Evolutionary conservation across 805 yeast species (phyloP).

Genomic region (Kluyveromyces aestuarii): DNA sequence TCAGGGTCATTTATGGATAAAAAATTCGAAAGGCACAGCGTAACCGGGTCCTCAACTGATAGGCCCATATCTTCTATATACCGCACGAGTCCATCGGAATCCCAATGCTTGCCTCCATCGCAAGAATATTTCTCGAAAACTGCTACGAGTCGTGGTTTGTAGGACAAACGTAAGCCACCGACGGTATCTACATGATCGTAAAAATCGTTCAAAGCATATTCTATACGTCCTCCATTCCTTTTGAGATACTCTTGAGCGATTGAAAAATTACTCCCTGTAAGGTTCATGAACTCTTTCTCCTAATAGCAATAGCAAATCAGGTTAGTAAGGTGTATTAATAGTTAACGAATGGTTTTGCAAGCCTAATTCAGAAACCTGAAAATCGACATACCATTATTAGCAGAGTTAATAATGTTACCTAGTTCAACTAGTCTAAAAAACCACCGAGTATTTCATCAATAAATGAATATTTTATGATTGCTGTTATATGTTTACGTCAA

Average conservation of each 20-base stretch:
- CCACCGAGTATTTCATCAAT: not conserved
- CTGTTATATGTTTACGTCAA: not conserved
- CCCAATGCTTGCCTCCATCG: conserved; percentile 37
- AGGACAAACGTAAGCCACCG: conserved; percentile 13
- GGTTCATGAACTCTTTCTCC: conserved; percentile 14
- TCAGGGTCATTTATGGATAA: conserved; percentile 33
- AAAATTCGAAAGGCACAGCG: conserved; percentile 62
- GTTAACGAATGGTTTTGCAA: too few species aligned
- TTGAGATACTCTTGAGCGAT: conserved; percentile 17
- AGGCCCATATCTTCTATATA: conserved; percentile 60
- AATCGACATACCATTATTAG: not conserved
- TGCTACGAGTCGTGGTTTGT: conserved; percentile 12
- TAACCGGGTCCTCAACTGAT: conserved; percentile 65
- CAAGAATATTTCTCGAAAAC: conserved; percentile 16
- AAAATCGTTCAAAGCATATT: conserved; percentile 26
- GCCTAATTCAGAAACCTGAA: too few species aligned
- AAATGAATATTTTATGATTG: too few species aligned
- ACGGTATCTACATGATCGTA: conserved; percentile 18
- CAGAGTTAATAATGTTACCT: not conserved
- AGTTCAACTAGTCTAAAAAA: not conserved
- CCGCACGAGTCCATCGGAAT: conserved; percentile 66
- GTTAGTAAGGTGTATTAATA: not conserved
- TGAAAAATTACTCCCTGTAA: conserved; percentile 15
- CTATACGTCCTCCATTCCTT: conserved; percentile 21
- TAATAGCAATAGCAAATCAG: not conserved